Base-by-base conservation (phyloP, 2,329 filamentous ascomycete genomes). In the Microdochium trichocladiopsis region DNA sequence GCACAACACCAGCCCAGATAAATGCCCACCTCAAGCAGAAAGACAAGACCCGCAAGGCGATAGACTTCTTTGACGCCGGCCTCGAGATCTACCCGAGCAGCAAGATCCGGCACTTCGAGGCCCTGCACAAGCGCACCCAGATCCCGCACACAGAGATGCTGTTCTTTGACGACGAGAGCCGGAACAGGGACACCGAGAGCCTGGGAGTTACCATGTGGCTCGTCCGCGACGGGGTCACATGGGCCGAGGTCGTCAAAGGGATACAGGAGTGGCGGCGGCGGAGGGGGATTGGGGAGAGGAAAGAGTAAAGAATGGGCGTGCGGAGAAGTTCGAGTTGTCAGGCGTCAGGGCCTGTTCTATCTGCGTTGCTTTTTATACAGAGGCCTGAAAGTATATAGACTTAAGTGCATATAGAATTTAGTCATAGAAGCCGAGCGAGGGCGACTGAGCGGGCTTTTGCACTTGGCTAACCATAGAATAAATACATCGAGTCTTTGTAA, bases 81-180 rank as follows among this genome's bases (percentile, higher is more conserved):
- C 50, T 84, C 52, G 83, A 87, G 69, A 86, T 87, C 53, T 87
- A 87, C 60, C 91, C 92, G 0, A 83, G 84, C 1, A 86, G 76
- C 64, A 97, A 97, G 77, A 86, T 87, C n/a, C 80, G 82, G 56
- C 93, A 97, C 69, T 95, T 97, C 61, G 78, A 85, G 62, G 75
- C 80, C 4, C 74, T 97, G 59, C 80, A 87, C 10, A 80, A 85
- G 65, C 77, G 82, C 52, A 91, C 87, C 14, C 84, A 83, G 1
- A 68, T 96, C 2, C 72, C 74, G 5, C 95, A 83, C 63, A 80
- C 87, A 57, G 90, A 96, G 48, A 95, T 97, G 86, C 67, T 97
- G 31, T 97, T 97, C 69, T 97, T 97, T 59, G 93, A 97, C 61
- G 93, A 97, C 61, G 93, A 97, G 78, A 77, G 78, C 50, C 74